Base-by-base conservation (phyloP, 495 filamentous ascomycete genomes). In the Penicillium canariense region DNA sequence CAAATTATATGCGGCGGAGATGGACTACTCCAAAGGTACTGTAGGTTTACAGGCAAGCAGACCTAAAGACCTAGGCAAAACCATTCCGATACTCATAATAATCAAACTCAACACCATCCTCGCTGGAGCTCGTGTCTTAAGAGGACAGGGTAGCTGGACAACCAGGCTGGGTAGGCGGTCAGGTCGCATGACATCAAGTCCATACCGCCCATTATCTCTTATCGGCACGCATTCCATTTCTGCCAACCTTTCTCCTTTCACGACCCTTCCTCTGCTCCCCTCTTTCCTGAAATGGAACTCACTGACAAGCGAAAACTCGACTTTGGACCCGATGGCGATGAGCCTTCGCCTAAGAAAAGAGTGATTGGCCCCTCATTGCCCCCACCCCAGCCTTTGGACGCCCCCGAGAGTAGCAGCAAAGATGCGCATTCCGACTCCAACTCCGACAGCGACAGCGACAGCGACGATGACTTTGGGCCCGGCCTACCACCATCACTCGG, bases 381-480 rank as follows among this genome's bases (percentile, higher is more conserved):
- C 17, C 63, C 65, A 40, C 30, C 60, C 4, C 17, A 39, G 27
- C 40, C 55, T 10, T 22, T 54, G 50, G 36, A 44, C 65, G 59
- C 34, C 54, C 66, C 44, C 55, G 63, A 39, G 22, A 61, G 56
- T 48, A 66, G 67, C 55, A 62, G 56, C 52, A 49, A 50, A 17
- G 31, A 20, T 30, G 45, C 34, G 12, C 6, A 22, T 26, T 14
- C 17, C 15, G 14, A 30, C 2, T 30, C 26, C 51, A 15, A 56
- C 23, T 54, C 48, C 31, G 59, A 59, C 40, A 68, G 67, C 26
- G 68, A 72, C 44, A 68, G 71, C 25, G 76, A 79, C 17, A 76
- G 77, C 31, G 83, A 85, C 50, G 83, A 86, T 57, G 85, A 87
- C 56, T 92, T 89, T 65, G 94, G 93, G 0, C 93, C 93, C n/a